Conservation (phyloP, 805 yeast species). For the Yarrowia osloensis region DNA sequence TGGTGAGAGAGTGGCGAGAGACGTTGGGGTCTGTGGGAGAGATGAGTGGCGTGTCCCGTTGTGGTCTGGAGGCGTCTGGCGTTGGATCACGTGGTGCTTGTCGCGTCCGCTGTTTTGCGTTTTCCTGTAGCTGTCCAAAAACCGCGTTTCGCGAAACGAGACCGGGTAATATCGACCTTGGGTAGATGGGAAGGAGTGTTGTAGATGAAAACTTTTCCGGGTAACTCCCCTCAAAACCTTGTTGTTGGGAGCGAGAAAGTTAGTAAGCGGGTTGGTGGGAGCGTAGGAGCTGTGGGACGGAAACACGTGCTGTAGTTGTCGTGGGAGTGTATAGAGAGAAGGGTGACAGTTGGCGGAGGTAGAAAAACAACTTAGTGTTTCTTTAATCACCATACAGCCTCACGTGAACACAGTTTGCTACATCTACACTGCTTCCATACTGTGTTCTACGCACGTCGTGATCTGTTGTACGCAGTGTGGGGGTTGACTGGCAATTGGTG, state of each 20-base stretch:
- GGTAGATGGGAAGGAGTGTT: constrained; percentile 29
- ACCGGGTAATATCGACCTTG: constrained; percentile 27
- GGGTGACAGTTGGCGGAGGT: no score
- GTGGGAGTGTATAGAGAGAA: no score
- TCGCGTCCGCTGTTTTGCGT: constrained; percentile 26
- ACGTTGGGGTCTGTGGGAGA: not conserved
- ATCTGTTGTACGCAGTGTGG: not conserved
- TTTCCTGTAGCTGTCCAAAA: constrained; percentile 21
- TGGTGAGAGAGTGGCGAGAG: no score
- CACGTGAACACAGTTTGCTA: not conserved
- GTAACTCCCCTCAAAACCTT: constrained; percentile 17
- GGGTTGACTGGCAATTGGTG: no score
- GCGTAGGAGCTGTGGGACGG: no score
- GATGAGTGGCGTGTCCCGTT: not conserved
- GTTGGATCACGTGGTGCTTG: constrained; percentile 26
- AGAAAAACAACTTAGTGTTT: no score
- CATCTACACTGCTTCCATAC: not conserved
- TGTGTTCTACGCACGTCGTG: not conserved
- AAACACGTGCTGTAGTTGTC: no score
- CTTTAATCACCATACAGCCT: not conserved
- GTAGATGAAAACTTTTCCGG: constrained; percentile 30
- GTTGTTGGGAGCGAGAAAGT: constrained; percentile 12
- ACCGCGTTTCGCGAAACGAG: constrained; percentile 27
- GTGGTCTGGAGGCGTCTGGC: not conserved
- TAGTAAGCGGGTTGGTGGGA: no score